Evolutionary conservation across 768 basidiomycete genomes (phyloP).

Genomic region (Stropharia rugosoannulata): DNA sequence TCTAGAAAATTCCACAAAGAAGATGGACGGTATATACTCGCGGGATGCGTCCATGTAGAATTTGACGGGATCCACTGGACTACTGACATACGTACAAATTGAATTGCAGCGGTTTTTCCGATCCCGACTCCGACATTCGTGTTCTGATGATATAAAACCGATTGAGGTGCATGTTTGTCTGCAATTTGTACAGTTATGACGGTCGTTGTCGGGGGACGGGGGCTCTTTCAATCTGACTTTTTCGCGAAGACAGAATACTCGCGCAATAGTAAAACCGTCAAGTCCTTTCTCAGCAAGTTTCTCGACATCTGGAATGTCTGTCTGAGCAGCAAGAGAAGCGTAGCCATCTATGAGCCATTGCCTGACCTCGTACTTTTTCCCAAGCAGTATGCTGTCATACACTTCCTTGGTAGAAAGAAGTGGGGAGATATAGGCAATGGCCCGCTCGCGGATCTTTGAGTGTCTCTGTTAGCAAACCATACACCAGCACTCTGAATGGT

Average conservation of each 20-base stretch:
- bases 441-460: conserved; percentile 1
- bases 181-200: too few relatives aligned
- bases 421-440: background rate
- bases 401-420: background rate
- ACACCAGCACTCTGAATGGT: too few relatives aligned
- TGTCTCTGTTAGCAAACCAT: background rate
- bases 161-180: too few relatives aligned
- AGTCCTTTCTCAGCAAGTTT: background rate
- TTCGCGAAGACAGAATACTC: too few relatives aligned
- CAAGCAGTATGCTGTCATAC: background rate
- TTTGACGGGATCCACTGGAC: too few relatives aligned
- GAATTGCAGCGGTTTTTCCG: too few relatives aligned
- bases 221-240: too few relatives aligned
- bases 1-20: background rate
- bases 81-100: too few relatives aligned
- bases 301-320: background rate
- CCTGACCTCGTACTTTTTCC: conserved; percentile 1
- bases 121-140: too few relatives aligned
- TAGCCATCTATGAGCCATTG: conserved; percentile 9
- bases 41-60: too few relatives aligned
- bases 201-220: too few relatives aligned
- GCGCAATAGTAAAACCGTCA: background rate
- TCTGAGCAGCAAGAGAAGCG: background rate
- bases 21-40: background rate
- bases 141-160: too few relatives aligned